Conservation (phyloP, 2,329 filamentous ascomycete species). For the Mycosphaerelloides madeirae region DNA sequence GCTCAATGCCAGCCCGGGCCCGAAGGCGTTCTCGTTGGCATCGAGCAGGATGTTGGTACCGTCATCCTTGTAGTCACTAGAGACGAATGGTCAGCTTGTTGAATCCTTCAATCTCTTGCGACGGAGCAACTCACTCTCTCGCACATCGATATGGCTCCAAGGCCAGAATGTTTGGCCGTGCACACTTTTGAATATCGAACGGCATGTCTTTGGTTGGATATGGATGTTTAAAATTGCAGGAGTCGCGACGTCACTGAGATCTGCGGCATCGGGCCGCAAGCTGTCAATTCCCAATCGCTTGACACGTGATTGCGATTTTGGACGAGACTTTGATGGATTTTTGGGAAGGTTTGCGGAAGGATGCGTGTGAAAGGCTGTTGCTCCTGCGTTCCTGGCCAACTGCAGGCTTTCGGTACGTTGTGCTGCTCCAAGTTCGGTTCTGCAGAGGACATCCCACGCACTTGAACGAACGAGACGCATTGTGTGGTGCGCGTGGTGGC, state of each 20-base stretch:
- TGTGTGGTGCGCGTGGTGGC: too few relatives aligned
- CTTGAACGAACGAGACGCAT: too few relatives aligned
- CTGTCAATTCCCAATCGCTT: too few relatives aligned
- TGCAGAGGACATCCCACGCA: too few relatives aligned
- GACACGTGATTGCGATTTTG: not conserved
- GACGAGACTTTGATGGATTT: too few relatives aligned
- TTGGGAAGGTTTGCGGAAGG: too few relatives aligned
- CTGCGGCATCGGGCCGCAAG: not conserved
- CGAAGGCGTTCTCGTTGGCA: conserved; percentile 96
- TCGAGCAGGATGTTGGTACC: conserved; percentile 93
- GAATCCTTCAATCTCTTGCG: conserved; percentile 42
- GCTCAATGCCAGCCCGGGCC: conserved; percentile 64
- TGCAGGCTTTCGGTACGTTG: not conserved
- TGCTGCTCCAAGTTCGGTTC: too few relatives aligned
- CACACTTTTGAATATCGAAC: conserved; percentile 49
- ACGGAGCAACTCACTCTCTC: conserved; percentile 47
- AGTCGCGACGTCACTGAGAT: conserved; percentile 3
- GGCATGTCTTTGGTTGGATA: conserved; percentile 25
- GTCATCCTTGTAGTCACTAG: conserved; percentile 90
- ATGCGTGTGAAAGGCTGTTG: too few relatives aligned
- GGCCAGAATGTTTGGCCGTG: conserved; percentile 49
- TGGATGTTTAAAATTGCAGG: conserved; percentile 13
- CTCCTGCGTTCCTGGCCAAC: too few relatives aligned
- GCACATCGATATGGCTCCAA: conserved; percentile 52
- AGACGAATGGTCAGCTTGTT: conserved; percentile 16